Percentiles rank a stretch among this genome's conserved stretches.
phyloP scores from a whole-genome alignment of 148 eudicot genomes.

The Fagopyrum tataricum region DNA sequence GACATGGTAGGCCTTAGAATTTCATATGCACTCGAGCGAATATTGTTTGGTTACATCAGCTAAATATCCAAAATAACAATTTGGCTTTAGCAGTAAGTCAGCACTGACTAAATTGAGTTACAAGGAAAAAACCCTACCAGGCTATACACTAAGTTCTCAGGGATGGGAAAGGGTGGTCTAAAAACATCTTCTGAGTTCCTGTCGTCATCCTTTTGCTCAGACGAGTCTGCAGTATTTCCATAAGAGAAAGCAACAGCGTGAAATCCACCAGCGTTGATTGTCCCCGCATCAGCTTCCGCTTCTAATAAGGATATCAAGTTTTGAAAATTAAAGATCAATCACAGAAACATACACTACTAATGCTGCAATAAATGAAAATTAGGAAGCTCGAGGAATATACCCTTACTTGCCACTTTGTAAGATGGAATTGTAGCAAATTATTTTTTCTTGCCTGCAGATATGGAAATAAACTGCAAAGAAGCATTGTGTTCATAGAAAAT shows the following conservation, averaged over 20 bases:
- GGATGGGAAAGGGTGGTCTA: constrained; percentile 66
- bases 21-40: constrained; percentile 48
- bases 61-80: constrained; percentile 32
- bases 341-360: background rate
- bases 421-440: constrained; percentile 38
- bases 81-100: constrained; percentile 15
- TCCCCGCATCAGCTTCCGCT: constrained; percentile 32
- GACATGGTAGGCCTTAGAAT: constrained; percentile 85
- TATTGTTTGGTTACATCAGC: constrained; percentile 44
- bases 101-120: constrained; percentile 7
- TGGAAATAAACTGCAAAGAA: constrained; percentile 36
- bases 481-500: constrained; percentile 12
- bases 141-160: constrained; percentile 59
- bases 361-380: background rate
- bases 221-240: constrained; percentile 38
- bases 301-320: constrained; percentile 29
- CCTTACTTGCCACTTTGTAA: constrained; percentile 39
- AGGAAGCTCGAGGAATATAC: constrained; percentile 23
- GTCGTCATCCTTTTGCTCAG: constrained; percentile 44
- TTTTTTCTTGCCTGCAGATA: constrained; percentile 38
- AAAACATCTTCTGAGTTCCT: constrained; percentile 34
- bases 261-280: constrained; percentile 42
- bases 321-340: background rate
- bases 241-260: constrained; percentile 68
- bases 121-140: constrained; percentile 49